Base-by-base conservation (phyloP, 768 basidiomycete genomes). In the Lanmaoa rubissima region DNA sequence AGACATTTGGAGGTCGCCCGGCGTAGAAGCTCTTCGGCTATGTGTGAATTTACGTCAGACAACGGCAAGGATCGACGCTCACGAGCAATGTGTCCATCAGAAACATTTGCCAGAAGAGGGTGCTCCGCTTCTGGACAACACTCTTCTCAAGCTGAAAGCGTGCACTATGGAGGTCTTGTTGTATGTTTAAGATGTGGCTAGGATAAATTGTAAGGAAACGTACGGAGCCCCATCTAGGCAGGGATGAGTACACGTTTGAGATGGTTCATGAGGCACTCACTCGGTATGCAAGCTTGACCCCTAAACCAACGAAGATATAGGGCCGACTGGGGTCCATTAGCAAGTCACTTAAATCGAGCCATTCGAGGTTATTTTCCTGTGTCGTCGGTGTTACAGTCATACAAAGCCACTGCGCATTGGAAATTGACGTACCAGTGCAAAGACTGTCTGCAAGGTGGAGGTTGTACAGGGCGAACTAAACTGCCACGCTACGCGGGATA, bases 101-200 rank as follows among this genome's bases (percentile, higher is more conserved):
- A 63, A 86, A 88, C n/a, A 89, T 67, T 47, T 85, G 81, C 86
- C 87, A 91, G 65, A 88, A 89, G 12, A 86, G 71, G 21, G 75
- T 75, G 51, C 75, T 79, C 17, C 88, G 81, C 53, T 76, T 73
- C 55, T 83, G 74, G 17, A 74, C 66, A 40, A 75, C 68, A 21
- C 71, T 68, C 28, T 77, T 74, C 17, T 77, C 74, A 6, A 90
- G 73, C 31, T 82, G 79, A 83, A 87, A 90, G 28, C 84, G 76
- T 7, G 76, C 72, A 48, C 82, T 78, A 54, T 85, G 79, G 36
- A 87, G 72, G 65, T 88, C 86, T 89, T 51, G 8, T 16, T 13
- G 10, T 31, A 14, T 16, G 12, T 35, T 50, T 17, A 57, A 35
- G 46, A 19, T 16, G 36, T 11, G 13, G n/a, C 16, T 32, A 8